Base-by-base conservation (phyloP, 352 stramenopile species). In the Phytophthora nicotianae region DNA sequence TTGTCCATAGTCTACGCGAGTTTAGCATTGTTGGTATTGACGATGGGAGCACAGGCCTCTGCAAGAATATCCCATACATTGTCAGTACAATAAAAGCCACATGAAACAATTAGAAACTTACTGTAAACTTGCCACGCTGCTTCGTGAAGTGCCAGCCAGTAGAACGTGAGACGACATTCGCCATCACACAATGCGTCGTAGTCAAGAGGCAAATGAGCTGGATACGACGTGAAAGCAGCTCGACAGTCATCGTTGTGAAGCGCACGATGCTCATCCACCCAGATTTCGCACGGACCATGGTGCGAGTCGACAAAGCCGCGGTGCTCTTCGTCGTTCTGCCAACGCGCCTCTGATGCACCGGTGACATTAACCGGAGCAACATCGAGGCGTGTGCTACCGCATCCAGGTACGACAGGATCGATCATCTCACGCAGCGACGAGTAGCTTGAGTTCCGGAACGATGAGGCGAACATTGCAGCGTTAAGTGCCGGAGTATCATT, bases 251-350 rank as follows among this genome's bases (percentile, higher is more conserved):
- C 63, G 5, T 77, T 65, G 23, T 79, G 65, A 8, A 72, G 33
- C 16, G 78, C 71, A 37, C 51, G 67, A 10, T 37, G 54, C 48
- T 81, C 56, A 51, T 79, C 58, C 46, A 86, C 74, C 73, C 74
- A 86, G 33, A 77, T 63, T 56, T 86, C 76, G 37, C 76, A 86
- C n/a, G 76, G 76, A 16, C 76, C 76, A n/a, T 70, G 65, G 60
- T 85, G 75, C n/a, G 72, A 82, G 1, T 65, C 68, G 21, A 85
- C 57, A 40, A 85, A 85, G 8, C 75, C 72, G 27, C 59, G 63
- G 9, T 62, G 43, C 33, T 75, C 66, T 40, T 82, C 37, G 38
- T 77, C 50, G 53, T 85, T 85, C 19, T 75, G 65, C 70, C 70
- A 86, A 38, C 62, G 48, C 5, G 71, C 27, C 17, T 62, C 49